Evolutionary conservation across 164 flowering plant genomes (phyloP).

Genomic region (Protea cynaroides): DNA sequence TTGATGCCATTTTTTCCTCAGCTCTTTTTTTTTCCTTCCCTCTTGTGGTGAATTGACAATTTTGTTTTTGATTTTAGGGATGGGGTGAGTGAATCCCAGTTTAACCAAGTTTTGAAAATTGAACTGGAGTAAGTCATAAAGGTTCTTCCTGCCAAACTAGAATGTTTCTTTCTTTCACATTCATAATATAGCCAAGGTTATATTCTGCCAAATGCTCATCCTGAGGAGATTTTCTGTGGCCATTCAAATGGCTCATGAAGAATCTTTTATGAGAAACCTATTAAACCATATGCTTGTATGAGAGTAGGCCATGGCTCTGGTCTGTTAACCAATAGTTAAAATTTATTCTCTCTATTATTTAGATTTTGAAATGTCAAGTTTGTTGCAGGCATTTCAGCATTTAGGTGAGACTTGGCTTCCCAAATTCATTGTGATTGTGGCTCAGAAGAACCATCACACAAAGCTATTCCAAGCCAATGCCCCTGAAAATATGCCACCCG

Average conservation of each 20-base stretch:
- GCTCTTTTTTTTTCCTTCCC: not conserved
- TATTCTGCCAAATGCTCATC: too few species aligned
- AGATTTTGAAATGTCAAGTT: too few species aligned
- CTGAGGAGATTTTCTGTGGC: too few species aligned
- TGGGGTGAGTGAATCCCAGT: conserved; percentile 81
- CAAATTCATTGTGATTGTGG: conserved; percentile 74
- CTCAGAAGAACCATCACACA: conserved; percentile 82
- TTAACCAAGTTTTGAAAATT: conserved; percentile 66
- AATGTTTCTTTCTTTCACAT: too few species aligned
- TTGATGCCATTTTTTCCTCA: too few species aligned
- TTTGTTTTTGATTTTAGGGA: conserved; percentile 43
- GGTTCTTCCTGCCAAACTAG: conserved; percentile 26
- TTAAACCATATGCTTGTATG: not conserved
- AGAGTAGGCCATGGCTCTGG: not conserved
- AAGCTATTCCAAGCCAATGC: conserved; percentile 57
- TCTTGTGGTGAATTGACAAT: not conserved
- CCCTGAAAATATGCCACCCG: conserved; percentile 72
- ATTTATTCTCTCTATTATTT: not conserved
- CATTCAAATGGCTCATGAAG: too few species aligned
- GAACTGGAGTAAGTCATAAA: conserved; percentile 74
- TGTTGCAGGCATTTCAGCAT: conserved; percentile 51
- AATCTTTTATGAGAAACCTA: not conserved
- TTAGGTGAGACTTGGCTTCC: conserved; percentile 61
- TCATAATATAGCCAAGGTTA: too few species aligned
- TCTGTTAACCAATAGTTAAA: not conserved